Base-by-base conservation (phyloP, 2,329 filamentous ascomycete species). In the Bisporella sp. region DNA sequence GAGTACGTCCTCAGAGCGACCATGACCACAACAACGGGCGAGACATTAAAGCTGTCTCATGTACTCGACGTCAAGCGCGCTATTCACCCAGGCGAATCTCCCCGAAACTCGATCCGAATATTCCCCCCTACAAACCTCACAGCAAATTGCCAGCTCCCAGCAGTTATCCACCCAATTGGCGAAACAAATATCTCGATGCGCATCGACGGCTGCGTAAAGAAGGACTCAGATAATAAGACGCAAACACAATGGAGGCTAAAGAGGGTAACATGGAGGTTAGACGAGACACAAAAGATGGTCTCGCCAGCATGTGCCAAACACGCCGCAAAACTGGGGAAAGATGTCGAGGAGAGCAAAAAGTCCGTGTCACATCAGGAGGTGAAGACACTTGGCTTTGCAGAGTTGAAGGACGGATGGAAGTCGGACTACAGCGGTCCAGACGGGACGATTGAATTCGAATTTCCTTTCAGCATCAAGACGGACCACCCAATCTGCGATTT, bases 71-170 rank as follows among this genome's bases (percentile, higher is more conserved):
- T 97, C 59, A 85, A 85, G 71, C 87, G 92, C 54, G 87, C 90
- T 33, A 80, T 97, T 30, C 77, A 71, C 6, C 70, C 85, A 48
- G 81, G 88, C 3, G 87, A 89, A 45, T 76, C 79, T 48, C 89
- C 95, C 54, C 92, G 95, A 70, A 85, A 91, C 69, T 95, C 88
- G 12, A 84, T 96, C 55, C 89, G 92, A 63, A 87, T 97, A 64
- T 99, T 99, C 71, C 93, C 92, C 45, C 92, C 93, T 0, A 99
- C 93, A 59, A 93, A 95, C 70, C 84, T 99, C 62, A 91, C 89
- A 58, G 87, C 89, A 52, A 85, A 84, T 63, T 86, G 93, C 55
- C 84, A 89, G 62, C 84, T 95, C 56, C 85, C 85, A 44, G 82
- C 88, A 37, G 81, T 95, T 57, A 84, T 96, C 55, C 85, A 96